Evolutionary conservation across 2,329 filamentous ascomycete species (phyloP), one percentile per base, ranked within the genome.

Genomic region (Botrytis hyacinthi): DNA sequence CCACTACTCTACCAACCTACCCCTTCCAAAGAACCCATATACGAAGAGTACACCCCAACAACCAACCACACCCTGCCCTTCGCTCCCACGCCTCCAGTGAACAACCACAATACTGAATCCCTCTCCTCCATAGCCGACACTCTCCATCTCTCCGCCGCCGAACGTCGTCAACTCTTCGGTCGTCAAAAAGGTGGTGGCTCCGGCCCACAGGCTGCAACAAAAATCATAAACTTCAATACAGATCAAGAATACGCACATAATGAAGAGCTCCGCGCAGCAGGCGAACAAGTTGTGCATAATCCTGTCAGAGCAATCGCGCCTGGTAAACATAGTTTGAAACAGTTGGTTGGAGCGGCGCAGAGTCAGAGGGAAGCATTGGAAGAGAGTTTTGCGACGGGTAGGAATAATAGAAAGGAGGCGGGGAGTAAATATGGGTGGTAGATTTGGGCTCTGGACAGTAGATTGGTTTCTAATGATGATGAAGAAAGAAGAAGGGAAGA

Each of bases 211-310:
- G 75, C 88, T n/a, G 85, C 85, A 4, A 85, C 88, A n/a, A 90
- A 88, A 61, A 87, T 97, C 54, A 87, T 95, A 76, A 94, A 92
- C 79, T 97, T 98, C 87, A 93, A 97, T 83, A 95, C 94, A 76
- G 94, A 97, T 81, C 84, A 86, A 73, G 95, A 98, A 83, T 98
- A 98, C 82, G 88, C 87, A 37, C 89, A 92, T 79, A 98, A 98
- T 82, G 93, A 97, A 83, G 86, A 87, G 77, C 81, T 97, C 35
- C 89, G 93, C 18, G 88, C 90, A 29, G 84, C 89, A 68, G 91
- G 92, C 80, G 89, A 94, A 81, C 85, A 90, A 79, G 81, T 90
- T 71, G 88, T 90, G 68, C 92, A 97, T 83, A 95, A 95, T 79
- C 93, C 94, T 12, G 91, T 98, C 73, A 91, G 94, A 70, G 85